phyloP scores from a whole-genome alignment of 805 yeast genomes.

The Kazachstania taianensis region DNA sequence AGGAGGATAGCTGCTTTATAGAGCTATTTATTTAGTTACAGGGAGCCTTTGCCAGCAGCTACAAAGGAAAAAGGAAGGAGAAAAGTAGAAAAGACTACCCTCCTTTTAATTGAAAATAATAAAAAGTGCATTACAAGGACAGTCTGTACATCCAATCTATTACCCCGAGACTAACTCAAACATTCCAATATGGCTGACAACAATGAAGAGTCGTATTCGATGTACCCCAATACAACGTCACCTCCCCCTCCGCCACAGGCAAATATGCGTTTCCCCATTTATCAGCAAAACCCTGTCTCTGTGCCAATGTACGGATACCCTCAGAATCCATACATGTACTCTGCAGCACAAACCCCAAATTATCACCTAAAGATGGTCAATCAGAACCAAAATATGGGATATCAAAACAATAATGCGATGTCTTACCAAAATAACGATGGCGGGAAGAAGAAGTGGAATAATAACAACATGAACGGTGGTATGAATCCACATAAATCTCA shows the following conservation, averaged over 20 bases:
- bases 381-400: conserved; percentile 14
- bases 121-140: too few relatives aligned
- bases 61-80: too few relatives aligned
- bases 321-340: conserved; percentile 22
- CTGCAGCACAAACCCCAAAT: conserved; percentile 20
- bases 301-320: conserved; percentile 25
- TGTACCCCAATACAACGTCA: conserved; percentile 28
- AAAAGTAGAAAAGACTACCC: too few relatives aligned
- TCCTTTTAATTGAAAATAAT: too few relatives aligned
- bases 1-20: too few relatives aligned
- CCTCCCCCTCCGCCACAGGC: conserved; percentile 24
- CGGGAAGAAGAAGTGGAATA: conserved; percentile 22
- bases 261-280: conserved; percentile 24
- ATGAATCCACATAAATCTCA: conserved; percentile 9
- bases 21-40: too few relatives aligned
- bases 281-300: conserved; percentile 16
- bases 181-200: conserved; percentile 9
- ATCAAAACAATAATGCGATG: conserved; percentile 7
- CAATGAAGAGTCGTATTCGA: conserved; percentile 26
- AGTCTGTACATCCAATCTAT: too few relatives aligned
- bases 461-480: conserved; percentile 4
- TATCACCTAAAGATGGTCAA: conserved; percentile 24
- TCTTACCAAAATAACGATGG: conserved; percentile 7
- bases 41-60: too few relatives aligned
- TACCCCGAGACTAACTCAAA: too few relatives aligned